Conservation (phyloP, 2,329 filamentous ascomycete genomes). For the Tympanopsis confertula region DNA sequence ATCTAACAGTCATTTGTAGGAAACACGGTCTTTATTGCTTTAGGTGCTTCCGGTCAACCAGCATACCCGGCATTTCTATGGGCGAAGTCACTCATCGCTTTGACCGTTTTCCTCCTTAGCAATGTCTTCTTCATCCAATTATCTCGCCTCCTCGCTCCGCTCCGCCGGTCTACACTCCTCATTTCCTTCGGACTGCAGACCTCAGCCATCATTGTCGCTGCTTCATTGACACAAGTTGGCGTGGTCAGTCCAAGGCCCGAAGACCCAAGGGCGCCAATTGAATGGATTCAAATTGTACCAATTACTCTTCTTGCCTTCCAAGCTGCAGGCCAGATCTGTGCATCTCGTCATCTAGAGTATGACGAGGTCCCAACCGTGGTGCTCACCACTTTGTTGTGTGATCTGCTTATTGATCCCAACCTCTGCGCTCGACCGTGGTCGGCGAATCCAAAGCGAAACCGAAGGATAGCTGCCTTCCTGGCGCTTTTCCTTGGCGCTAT, state of each 20-base stretch:
- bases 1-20: constrained; percentile 11
- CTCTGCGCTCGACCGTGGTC: constrained; percentile 1
- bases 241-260: constrained; percentile 13
- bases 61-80: constrained; percentile 22
- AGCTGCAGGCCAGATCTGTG: constrained; percentile 25
- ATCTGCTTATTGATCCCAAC: constrained; percentile 26
- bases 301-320: constrained; percentile 26
- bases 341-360: constrained; percentile 24
- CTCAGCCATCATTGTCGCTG: constrained; percentile 16
- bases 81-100: constrained; percentile 26
- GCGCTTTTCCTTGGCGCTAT: constrained; percentile 1
- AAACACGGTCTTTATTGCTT: constrained; percentile 27
- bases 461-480: neutral
- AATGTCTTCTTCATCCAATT: constrained; percentile 23
- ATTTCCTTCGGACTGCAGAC: constrained; percentile 24
- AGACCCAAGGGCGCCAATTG: constrained; percentile 2
- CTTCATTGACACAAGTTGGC: constrained; percentile 18
- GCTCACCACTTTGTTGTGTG: constrained; percentile 30
- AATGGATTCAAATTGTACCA: constrained; percentile 13
- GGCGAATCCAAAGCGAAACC: neutral
- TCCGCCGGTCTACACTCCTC: constrained; percentile 22
- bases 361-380: constrained; percentile 31
- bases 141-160: constrained; percentile 11
- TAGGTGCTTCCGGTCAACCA: constrained; percentile 26
- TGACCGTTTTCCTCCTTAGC: constrained; percentile 21